A percentile compares a stretch with the other conserved stretches of the same genome.
Evolutionary conservation across 2,329 filamentous ascomycete genomes (phyloP).

Genomic region (Myriosclerotinia curreyana): DNA sequence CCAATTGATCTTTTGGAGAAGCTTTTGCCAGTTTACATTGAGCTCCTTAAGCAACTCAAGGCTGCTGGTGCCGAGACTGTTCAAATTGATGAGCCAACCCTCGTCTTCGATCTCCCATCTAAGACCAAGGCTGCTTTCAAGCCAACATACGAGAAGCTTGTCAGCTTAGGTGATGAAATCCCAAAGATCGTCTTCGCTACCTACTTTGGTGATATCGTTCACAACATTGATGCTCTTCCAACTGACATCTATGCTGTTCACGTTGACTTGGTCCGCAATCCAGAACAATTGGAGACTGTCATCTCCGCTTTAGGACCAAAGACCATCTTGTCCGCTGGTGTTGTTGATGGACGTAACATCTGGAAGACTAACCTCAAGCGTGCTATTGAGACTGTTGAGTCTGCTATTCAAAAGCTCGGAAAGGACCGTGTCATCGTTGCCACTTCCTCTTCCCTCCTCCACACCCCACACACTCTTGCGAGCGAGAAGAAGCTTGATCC

Average conservation of each 20-base stretch:
- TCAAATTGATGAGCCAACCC: constrained; percentile 96
- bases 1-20: constrained; percentile 93
- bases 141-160: constrained; percentile 90
- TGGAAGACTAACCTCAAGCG: constrained; percentile 99
- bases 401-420: constrained; percentile 90
- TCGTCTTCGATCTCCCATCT: constrained; percentile 87
- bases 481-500: constrained; percentile 97
- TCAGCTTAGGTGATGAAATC: constrained; percentile 70
- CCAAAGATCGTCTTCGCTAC: constrained; percentile 89
- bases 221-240: constrained; percentile 92
- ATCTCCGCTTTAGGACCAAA: constrained; percentile 78
- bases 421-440: constrained; percentile 97
- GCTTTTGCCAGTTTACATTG: constrained; percentile 89
- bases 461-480: constrained; percentile 95
- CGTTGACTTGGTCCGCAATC: constrained; percentile 95
- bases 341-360: constrained; percentile 98
- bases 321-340: constrained; percentile 89
- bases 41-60: constrained; percentile 92
- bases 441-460: constrained; percentile 95
- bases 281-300: constrained; percentile 91
- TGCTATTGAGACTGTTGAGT: constrained; percentile 87
- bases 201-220: constrained; percentile 98
- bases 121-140: constrained; percentile 98
- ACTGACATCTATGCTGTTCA: constrained; percentile 81
- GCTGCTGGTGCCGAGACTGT: constrained; percentile 92